Base-by-base conservation (phyloP, 1,284 basidiomycete genomes). In the Cystobasidiaceae sp. region DNA sequence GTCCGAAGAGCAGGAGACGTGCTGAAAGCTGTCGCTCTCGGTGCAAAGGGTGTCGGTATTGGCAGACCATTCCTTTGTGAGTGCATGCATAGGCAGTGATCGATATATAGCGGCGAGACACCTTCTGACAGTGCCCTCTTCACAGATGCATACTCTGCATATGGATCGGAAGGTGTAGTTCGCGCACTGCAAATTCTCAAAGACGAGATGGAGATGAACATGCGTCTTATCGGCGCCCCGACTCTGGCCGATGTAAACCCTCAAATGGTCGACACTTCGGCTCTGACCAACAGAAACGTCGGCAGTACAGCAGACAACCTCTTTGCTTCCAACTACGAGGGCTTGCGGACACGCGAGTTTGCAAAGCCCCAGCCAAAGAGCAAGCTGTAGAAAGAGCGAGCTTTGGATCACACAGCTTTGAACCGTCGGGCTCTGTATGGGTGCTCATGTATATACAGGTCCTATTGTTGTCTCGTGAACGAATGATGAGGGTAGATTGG, bases 1-100 rank as follows among this genome's bases (percentile, higher is more conserved):
- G 89, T 96, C 8, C 82, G 93, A 57, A 81, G 93, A 45, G 90
- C 90, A 0, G 91, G 73, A 9, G 93, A 97, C 76, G 88, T 96
- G 0, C 79, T 97, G 70, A 97, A 97, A 76, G 93, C 72, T 4
- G 77, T 97, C 52, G 91, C 92, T 0, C 80, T 97, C 23, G 93
- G 93, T 11, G 93, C 93, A 7, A 93, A 86, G 33, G 93, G 90
- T 21, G 80, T 81, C 19, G 80, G 80, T 28, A 78, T 81, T 52
- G 61, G 61, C 5, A n/a, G 50, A 39, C 50, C 50, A 2, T 52
- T 52, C 50, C 50, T 52, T 5, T 52, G 50, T 52, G 27, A 55
- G 44, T 69, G 69, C 45, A 50, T 9, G 67, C 82, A 86, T 89
- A 34, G 87, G 88, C 21, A 79, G 3, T 2, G 37, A 34, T 17